These are phyloP conservation scores for Geranium incanum DNA, from an alignment of 441 rosid genomes.

Conservation along the genomic window DNA sequence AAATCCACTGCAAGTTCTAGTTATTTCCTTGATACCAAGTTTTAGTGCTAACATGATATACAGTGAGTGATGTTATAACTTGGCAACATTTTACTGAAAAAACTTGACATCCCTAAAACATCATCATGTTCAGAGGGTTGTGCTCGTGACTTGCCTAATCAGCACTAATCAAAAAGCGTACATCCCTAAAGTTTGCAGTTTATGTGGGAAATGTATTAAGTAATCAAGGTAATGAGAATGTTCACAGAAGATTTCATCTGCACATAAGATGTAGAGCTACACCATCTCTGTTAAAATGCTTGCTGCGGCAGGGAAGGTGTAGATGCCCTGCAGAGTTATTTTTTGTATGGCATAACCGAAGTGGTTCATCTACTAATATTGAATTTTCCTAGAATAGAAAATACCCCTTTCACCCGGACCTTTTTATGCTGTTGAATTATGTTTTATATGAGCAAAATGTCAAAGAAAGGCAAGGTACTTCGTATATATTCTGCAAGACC, in stretches of 20 bases:
- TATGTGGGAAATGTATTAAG: background rate
- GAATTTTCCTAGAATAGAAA: too few species aligned
- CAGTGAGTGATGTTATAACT: background rate
- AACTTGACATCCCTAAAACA: background rate
- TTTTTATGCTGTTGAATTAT: too few species aligned
- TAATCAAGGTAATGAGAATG: background rate
- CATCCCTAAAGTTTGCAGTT: background rate
- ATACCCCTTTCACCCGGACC: too few species aligned
- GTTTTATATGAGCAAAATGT: too few species aligned
- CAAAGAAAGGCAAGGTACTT: too few species aligned
- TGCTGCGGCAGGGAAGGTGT: too few species aligned
- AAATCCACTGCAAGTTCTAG: background rate
- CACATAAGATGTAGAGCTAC: too few species aligned
- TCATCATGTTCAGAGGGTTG: background rate
- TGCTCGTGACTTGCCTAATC: constrained; percentile 4
- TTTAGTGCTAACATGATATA: background rate
- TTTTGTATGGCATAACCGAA: too few species aligned
- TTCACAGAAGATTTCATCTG: background rate
- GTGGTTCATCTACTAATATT: too few species aligned
- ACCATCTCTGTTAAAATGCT: too few species aligned
- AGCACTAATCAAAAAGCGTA: background rate
- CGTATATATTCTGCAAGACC: too few species aligned
- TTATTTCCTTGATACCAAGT: background rate
- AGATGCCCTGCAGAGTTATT: too few species aligned
- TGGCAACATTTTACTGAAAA: background rate